Base-by-base conservation (phyloP, 163 green algal species). In the Chlorella variabilis region DNA sequence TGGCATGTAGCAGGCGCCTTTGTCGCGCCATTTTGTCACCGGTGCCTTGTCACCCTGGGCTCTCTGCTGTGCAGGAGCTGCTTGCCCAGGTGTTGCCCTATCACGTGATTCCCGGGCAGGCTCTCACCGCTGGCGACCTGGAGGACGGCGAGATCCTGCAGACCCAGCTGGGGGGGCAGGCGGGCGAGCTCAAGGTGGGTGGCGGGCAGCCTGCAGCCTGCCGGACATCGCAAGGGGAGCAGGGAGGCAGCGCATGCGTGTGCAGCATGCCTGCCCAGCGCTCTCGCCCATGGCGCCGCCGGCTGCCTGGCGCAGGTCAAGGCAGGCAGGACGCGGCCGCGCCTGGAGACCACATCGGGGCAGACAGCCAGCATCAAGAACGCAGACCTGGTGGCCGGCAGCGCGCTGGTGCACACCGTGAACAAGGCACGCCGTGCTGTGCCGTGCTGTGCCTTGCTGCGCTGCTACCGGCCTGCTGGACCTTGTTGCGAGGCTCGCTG, bases 141-240 rank as follows among this genome's bases (percentile, higher is more conserved):
- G 36, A 58, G 39, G 70, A 91, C 23, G 78, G 75, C 42, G 29
- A 54, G 41, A 41, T 48, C 29, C 86, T 91, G 41, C 81, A 62
- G 3, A 89, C 85, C 38, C 21, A 27, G 45, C 39, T 77, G 42
- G 31, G 8, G 20, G 69, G 49, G 20, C 31, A 75, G 25, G 15
- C 29, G 39, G 67, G 67, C n/a, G 31, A 38, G 67, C 39, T 75
- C 25, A 21, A 39, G 67, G 67, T 75, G 41, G 27, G 67, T 13
- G 23, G 15, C 45, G n/a, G n/a, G n/a, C 45, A 54, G 11, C 45
- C 45, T 54, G 45, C 45, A n/a, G n/a, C n/a, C n/a, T n/a, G n/a
- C n/a, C n/a, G n/a, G n/a, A n/a, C n/a, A n/a, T n/a, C n/a, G n/a
- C n/a, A n/a, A n/a, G n/a, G n/a, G n/a, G n/a, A n/a, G n/a, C n/a